These are phyloP conservation scores for Emmonsiellopsis sp. DNA, from an alignment of 2,329 filamentous ascomycete species.

Conservation along the genomic window DNA sequence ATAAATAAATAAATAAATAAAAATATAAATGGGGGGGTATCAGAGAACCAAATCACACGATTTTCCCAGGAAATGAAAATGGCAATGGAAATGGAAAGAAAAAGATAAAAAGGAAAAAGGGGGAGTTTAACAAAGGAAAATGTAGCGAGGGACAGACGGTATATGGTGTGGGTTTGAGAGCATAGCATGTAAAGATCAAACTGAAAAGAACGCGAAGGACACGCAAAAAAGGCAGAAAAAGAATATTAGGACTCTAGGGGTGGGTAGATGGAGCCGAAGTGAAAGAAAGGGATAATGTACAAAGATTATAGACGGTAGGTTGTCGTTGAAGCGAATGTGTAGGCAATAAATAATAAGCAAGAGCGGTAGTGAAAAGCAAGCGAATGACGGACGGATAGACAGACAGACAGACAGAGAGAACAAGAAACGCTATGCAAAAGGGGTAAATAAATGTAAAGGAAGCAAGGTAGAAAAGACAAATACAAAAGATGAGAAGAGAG, in stretches of 20 bases:
- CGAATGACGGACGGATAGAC: no score
- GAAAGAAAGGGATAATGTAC: no score
- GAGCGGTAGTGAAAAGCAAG: no score
- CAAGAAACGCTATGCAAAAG: no score
- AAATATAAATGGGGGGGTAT: neutral
- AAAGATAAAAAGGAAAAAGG: constrained; percentile 18
- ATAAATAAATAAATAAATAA: constrained; percentile 2
- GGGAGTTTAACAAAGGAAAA: constrained; percentile 1
- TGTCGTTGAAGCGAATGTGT: no score
- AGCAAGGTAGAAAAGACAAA: neutral
- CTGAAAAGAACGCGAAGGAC: neutral
- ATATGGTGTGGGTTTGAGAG: constrained; percentile 22
- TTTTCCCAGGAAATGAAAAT: neutral
- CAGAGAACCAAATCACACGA: neutral
- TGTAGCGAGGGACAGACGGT: constrained; percentile 15
- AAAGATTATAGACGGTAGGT: no score
- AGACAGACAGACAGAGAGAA: no score
- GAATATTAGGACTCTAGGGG: no score
- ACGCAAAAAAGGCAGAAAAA: no score
- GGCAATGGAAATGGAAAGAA: neutral
- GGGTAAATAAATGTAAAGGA: no score
- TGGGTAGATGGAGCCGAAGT: no score
- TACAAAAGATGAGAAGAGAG: neutral
- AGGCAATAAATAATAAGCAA: no score
- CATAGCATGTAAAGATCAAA: neutral